These are phyloP conservation scores for Trichothecium sympodiale DNA, from an alignment of 2,329 filamentous ascomycete genomes.

Conservation along the genomic window DNA sequence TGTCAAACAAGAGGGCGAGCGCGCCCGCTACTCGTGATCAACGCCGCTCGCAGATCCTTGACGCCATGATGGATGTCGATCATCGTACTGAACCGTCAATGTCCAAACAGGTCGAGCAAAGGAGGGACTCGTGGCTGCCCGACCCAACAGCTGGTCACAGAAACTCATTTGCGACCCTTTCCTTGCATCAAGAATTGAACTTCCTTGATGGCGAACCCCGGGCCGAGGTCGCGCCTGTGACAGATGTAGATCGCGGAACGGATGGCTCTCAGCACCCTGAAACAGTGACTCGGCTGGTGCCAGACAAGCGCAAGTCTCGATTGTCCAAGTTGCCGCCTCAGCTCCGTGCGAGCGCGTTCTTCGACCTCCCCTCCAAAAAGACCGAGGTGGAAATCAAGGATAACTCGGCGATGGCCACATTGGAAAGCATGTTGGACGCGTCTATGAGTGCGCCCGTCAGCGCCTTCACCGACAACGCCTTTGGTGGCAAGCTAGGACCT, in stretches of 20 bases:
- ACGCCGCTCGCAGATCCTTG: conserved; percentile 63
- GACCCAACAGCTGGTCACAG: conserved; percentile 31
- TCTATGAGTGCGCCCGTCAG: conserved; percentile 78
- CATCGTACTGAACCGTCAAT: conserved; percentile 7
- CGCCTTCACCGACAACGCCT: conserved; percentile 84
- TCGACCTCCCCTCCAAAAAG: conserved; percentile 55
- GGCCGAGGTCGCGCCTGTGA: conserved; percentile 7
- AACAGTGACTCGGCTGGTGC: conserved; percentile 18
- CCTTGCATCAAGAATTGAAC: conserved; percentile 9
- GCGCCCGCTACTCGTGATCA: conserved; percentile 56
- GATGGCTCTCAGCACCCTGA: conserved; percentile 11
- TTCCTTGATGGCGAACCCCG: conserved; percentile 10
- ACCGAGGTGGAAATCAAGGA: conserved; percentile 50
- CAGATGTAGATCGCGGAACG: conserved; percentile 4
- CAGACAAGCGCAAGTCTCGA: conserved; percentile 20
- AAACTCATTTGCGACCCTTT: conserved; percentile 20
- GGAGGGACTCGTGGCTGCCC: conserved; percentile 29
- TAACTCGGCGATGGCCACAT: conserved; percentile 75
- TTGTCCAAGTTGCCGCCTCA: conserved; percentile 56
- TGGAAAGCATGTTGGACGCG: conserved; percentile 87
- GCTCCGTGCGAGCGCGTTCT: conserved; percentile 82
- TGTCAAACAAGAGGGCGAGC: conserved; percentile 54
- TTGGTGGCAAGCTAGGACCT: conserved; percentile 61
- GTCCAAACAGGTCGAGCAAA: conserved; percentile 5
- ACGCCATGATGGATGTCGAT: conserved; percentile 35